phyloP scores from a whole-genome alignment of 2,329 filamentous ascomycete species.

The Verticillium albo-atrum region DNA sequence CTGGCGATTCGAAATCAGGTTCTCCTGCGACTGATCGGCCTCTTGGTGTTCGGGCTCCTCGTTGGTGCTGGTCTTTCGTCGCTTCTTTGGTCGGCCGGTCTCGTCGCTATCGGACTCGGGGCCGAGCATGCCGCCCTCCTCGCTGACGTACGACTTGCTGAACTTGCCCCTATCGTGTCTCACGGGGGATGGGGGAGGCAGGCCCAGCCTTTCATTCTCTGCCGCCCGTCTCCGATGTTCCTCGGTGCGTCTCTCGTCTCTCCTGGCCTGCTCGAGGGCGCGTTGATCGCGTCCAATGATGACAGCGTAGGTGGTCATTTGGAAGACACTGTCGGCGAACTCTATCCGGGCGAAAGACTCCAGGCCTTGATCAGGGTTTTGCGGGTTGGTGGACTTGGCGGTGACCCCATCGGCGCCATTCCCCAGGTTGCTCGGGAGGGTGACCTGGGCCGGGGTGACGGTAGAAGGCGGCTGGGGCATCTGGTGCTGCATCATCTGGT shows the following conservation, averaged over 20 bases:
- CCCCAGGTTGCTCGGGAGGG: slow-evolving; percentile 32
- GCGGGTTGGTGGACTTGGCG: slow-evolving; percentile 14
- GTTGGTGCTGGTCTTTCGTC: slow-evolving; percentile 40
- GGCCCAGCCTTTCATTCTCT: slow-evolving; percentile 41
- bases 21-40: slow-evolving; percentile 37
- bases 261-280: slow-evolving; percentile 50
- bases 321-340: slow-evolving; percentile 72
- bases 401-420: slow-evolving; percentile 21
- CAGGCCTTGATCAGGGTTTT: slow-evolving; percentile 35
- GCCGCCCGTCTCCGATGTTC: slow-evolving; percentile 39
- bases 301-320: slow-evolving; percentile 71
- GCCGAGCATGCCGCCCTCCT: slow-evolving; percentile 65
- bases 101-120: slow-evolving; percentile 56
- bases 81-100: slow-evolving; percentile 39
- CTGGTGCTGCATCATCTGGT: slow-evolving; percentile 26
- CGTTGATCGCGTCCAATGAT: slow-evolving; percentile 68
- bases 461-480: slow-evolving; percentile 32
- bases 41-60: slow-evolving; percentile 27
- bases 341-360: slow-evolving; percentile 59
- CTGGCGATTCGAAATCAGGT: slow-evolving; percentile 52
- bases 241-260: slow-evolving; percentile 44
- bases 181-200: slow-evolving; percentile 48
- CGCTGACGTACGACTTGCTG: slow-evolving; percentile 63
- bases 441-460: slow-evolving; percentile 41
- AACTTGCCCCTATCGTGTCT: slow-evolving; percentile 49